Evolutionary conservation across 73 alveolate genomes (phyloP), one percentile per base, ranked within the genome.

Genomic region (Blepharisma japonicum): DNA sequence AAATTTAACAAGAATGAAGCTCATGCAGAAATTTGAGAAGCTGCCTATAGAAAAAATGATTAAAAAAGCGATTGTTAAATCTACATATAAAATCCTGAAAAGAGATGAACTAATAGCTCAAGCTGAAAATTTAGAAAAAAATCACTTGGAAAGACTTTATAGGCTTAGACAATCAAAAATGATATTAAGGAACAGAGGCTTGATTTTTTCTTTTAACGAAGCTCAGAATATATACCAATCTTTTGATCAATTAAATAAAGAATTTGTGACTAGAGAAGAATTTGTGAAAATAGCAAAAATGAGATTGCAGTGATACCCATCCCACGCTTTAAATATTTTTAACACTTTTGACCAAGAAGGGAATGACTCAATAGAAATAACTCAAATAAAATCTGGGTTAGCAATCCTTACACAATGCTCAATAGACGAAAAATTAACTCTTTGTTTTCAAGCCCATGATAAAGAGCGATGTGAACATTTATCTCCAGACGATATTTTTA

Each of bases 261-360:
- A 32, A 32, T 32, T 32, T 32, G 42, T 32, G 42, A 32, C 42
- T 32, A 32, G 42, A 32, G 42, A 32, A 32, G 42, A 32, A 32
- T 32, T 32, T 32, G 42, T 32, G 3, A 32, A 32, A 32, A 32
- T 32, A 0, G 42, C 42, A 32, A 32, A 32, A 32, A 32, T 32
- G 42, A 32, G 42, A 32, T 32, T 32, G 3, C 42, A 32, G 42
- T 32, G 42, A 32, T 32, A 32, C 3, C 42, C 42, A 32, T 32
- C 74, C 14, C 11, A 9, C 4, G 46, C 46, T 2, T 25, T 61
- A 18, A 14, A 25, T 5, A 9, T 61, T 61, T 61, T 20, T 61
- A 61, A 61, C 23, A 61, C 74, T 25, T 25, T 61, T 61, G 74
- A 61, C 47, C 74, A 61, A 25, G 18, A 20, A 20, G 74, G 74